Conservation (phyloP, 2,329 filamentous ascomycete genomes). For the Lomentospora prolificans region DNA sequence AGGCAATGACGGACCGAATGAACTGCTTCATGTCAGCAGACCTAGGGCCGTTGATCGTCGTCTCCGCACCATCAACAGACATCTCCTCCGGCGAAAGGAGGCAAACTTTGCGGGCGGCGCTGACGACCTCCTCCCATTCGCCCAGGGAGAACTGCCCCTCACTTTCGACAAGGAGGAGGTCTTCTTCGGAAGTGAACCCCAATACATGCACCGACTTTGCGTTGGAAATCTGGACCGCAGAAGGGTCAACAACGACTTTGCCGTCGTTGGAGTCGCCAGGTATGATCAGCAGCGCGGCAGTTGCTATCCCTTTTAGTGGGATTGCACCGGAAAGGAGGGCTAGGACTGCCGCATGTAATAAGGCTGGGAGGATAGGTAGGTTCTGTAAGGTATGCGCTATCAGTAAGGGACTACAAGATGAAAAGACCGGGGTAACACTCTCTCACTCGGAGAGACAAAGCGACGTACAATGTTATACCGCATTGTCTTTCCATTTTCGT, state of each 20-base stretch:
- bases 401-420: no score
- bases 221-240: conserved; percentile 47
- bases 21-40: conserved; percentile 48
- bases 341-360: conserved; percentile 70
- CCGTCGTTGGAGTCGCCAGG: conserved; percentile 27
- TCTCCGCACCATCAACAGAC: conserved; percentile 32
- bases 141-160: conserved; percentile 67
- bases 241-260: conserved; percentile 49
- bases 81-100: conserved; percentile 29
- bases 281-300: conserved; percentile 55
- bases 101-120: conserved; percentile 57
- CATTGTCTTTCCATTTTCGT: conserved; percentile 48
- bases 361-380: conserved; percentile 67
- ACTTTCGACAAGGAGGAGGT: conserved; percentile 70
- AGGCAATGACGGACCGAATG: conserved; percentile 50
- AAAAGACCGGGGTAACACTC: no score
- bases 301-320: conserved; percentile 65
- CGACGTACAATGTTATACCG: conserved; percentile 49
- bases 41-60: conserved; percentile 29
- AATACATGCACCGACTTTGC: conserved; percentile 73
- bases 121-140: conserved; percentile 64
- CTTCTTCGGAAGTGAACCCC: conserved; percentile 64
- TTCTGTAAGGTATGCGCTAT: conserved; percentile 40
- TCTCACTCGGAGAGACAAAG: not conserved
- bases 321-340: conserved; percentile 75